These are phyloP conservation scores for Penicillium sp. DNA, from an alignment of 2,329 filamentous ascomycete species.

Conservation along the genomic window DNA sequence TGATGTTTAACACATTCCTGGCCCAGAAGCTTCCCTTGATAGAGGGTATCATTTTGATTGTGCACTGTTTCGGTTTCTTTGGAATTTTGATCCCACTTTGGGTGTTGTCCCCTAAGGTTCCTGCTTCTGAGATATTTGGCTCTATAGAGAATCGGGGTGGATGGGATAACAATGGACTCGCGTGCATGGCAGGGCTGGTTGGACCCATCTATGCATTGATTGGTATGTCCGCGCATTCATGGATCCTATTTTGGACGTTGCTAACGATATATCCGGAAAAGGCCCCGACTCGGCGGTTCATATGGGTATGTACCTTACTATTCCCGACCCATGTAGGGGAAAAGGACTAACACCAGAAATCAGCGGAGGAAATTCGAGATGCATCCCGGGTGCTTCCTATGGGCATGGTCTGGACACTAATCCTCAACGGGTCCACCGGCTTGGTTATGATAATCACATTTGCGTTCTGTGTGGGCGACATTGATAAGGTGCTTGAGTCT, in stretches of 20 bases:
- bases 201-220: background rate
- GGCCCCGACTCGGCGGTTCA: background rate
- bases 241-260: no score
- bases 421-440: background rate
- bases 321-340: background rate
- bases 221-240: background rate
- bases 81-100: conserved; percentile 33
- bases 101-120: conserved; percentile 13
- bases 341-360: background rate
- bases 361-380: background rate
- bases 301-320: background rate
- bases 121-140: background rate
- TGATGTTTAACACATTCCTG: conserved; percentile 31
- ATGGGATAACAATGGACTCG: background rate
- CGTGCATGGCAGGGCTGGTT: background rate
- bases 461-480: background rate
- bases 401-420: background rate
- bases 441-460: background rate
- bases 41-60: conserved; percentile 30
- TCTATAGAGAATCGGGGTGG: background rate
- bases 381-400: background rate
- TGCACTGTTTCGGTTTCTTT: conserved; percentile 35
- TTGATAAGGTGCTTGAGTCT: background rate
- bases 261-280: background rate
- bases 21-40: conserved; percentile 29